Evolutionary conservation across 1,139 yeast genomes (phyloP).

Genomic region (Candida tropicalis): DNA sequence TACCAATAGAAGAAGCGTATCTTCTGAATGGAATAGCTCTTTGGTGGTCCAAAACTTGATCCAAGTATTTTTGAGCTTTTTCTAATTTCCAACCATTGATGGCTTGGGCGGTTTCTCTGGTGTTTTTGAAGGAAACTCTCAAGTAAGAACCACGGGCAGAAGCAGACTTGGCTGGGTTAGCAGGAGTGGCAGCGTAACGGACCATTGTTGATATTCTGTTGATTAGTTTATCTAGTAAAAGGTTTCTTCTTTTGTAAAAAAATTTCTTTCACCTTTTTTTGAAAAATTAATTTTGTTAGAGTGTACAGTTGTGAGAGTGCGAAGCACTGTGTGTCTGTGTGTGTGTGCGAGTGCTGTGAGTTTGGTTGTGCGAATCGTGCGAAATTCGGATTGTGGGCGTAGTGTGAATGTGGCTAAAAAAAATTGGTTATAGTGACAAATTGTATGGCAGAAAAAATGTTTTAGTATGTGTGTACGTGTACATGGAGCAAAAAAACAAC

Average conservation of each 20-base stretch:
- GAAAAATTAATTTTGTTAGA: conserved; percentile 5
- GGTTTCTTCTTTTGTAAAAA: too few relatives aligned
- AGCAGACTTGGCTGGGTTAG: conserved; percentile 99
- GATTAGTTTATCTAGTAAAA: conserved; percentile 6
- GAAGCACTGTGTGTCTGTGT: not conserved
- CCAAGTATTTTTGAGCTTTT: conserved; percentile 95
- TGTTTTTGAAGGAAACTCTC: conserved; percentile 99
- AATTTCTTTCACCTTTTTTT: conserved; percentile 3
- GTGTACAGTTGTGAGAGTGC: not conserved
- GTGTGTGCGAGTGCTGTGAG: not conserved
- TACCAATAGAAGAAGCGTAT: conserved; percentile 94
- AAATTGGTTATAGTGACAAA: not conserved
- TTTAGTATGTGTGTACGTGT: not conserved
- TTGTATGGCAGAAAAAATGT: too few relatives aligned
- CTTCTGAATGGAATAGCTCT: conserved; percentile 99
- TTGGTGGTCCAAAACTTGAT: conserved; percentile 95
- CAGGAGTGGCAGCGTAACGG: conserved; percentile 98
- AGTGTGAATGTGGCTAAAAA: not conserved
- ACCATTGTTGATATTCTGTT: conserved; percentile 34
- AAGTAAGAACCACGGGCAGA: conserved; percentile 99
- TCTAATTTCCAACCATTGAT: conserved; percentile 96
- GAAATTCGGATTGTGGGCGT: conserved; percentile 5
- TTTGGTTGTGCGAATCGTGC: not conserved
- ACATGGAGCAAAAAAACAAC: not conserved
- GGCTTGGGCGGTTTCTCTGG: conserved; percentile 99